Evolutionary conservation across 305 asterid genomes (phyloP).

Genomic region (Fraxinus platypoda): DNA sequence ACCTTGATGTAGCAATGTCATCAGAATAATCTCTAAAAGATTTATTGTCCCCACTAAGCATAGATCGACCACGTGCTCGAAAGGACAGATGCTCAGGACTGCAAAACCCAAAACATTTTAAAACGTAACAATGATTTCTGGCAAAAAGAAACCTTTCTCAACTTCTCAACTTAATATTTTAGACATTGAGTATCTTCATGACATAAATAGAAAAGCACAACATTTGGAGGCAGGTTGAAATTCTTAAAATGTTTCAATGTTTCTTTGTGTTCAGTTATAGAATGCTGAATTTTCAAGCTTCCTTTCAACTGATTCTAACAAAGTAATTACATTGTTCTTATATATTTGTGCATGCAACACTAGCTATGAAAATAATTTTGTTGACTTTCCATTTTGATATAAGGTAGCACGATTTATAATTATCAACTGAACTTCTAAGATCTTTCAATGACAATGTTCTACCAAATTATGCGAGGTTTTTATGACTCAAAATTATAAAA

Average conservation of each 20-base stretch:
- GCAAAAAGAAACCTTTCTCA: background rate
- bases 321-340: background rate
- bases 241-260: background rate
- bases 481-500: conserved; percentile 1
- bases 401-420: background rate
- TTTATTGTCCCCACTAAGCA: conserved; percentile 88
- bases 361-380: background rate
- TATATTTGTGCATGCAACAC: background rate
- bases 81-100: conserved; percentile 95
- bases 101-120: conserved; percentile 30
- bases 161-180: background rate
- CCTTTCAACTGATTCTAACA: background rate
- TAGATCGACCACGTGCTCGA: conserved; percentile 78
- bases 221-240: background rate
- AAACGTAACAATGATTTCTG: conserved; percentile 26
- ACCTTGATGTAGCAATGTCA: conserved; percentile 73
- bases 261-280: background rate
- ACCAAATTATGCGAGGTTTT: background rate
- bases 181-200: background rate
- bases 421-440: background rate
- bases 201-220: background rate
- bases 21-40: conserved; percentile 60
- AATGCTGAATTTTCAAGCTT: background rate
- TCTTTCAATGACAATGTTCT: background rate
- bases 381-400: background rate